Evolutionary conservation across 208 protist genomes (phyloP), one percentile per base, ranked within the genome.

Genomic region (Acanthamoeba healyi): DNA sequence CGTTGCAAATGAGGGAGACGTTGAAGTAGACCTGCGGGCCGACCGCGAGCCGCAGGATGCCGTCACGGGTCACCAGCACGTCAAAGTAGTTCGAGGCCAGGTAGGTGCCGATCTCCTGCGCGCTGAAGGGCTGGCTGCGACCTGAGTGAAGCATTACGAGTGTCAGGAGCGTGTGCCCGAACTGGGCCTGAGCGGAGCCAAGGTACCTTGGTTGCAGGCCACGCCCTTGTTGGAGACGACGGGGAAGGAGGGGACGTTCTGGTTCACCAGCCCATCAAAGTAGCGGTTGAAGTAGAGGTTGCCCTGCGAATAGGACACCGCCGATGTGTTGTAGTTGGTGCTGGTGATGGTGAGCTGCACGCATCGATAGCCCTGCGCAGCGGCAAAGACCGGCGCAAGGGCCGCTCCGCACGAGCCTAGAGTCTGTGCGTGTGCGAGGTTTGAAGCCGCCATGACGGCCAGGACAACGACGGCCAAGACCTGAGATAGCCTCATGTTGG

Each of bases 201-300:
- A n/a, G 61, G 29, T 77, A 77, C 67, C 67, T 44, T 86, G 42
- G 24, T 29, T 58, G 77, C 77, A 86, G 29, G 2, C 24, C 44
- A 58, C 44, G 19, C 7, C 29, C 3, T 58, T 32, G 77, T 58
- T 86, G 77, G 77, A 58, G 6, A 86, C 26, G 10, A 86, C 77
- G 10, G 77, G 44, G 77, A 86, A 86, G 44, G 77, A 86, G 42
- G 77, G 77, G 7, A 58, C n/a, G 77, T 86, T 44, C 14, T 26
- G 24, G 29, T 86, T 86, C 24, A 86, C 77, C 26, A 86, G 77
- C 14, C 77, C 77, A 22, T 86, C 44, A 36, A 49, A 86, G 77
- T 86, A 86, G 29, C 77, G 77, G 46, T 86, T 86, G 77, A 58
- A 86, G 44, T 86, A 86, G n/a, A 86, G 38, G 44, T 86, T 86